Base-by-base conservation (phyloP, 805 yeast genomes). In the Tetrapisispora taiwanensis region DNA sequence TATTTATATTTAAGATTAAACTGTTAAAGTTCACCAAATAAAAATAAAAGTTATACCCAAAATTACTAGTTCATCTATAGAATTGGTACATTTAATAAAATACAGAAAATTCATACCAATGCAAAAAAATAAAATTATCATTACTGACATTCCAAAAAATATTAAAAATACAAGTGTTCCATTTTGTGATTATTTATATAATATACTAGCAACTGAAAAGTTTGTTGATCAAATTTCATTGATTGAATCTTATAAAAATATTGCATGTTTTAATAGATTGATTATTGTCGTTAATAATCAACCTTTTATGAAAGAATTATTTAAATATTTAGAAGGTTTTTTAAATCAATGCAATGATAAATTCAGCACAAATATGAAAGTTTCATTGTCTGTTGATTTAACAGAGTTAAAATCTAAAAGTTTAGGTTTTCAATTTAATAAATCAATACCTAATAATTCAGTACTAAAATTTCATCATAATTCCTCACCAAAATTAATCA, bases 261-360 rank as follows among this genome's bases (percentile, higher is more conserved):
- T 59, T 48, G 59, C 56, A 20, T 75, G 53, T 54, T 63, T 59
- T 45, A 69, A 63, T 56, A 73, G 79, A 50, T 60, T 60, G 48
- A 72, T 61, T 51, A 63, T 68, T 14, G 61, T 65, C 2, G 46
- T 67, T 18, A 52, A 53, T 27, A 51, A 56, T 28, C 61, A 56
- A 30, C 42, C 37, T 4, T 46, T 52, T 3, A 58, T 71, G 0
- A 7, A 18, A 3, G 28, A 49, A 13, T 52, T 66, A 2, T 58
- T 45, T 43, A 33, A 49, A 1, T 47, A 41, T 31, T 39, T 68
- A 33, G 46, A 47, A 30, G 13, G 4, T 2, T n/a, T 13, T 34
- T 19, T 34, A 12, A 18, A 27, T 13, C 8, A 41, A 5, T 32
- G 27, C 4, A 27, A 41, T 14, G 7, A n/a, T 8, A 19, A 33